Base-by-base conservation (phyloP, 257 asterid genomes). In the Solanum pennellii region DNA sequence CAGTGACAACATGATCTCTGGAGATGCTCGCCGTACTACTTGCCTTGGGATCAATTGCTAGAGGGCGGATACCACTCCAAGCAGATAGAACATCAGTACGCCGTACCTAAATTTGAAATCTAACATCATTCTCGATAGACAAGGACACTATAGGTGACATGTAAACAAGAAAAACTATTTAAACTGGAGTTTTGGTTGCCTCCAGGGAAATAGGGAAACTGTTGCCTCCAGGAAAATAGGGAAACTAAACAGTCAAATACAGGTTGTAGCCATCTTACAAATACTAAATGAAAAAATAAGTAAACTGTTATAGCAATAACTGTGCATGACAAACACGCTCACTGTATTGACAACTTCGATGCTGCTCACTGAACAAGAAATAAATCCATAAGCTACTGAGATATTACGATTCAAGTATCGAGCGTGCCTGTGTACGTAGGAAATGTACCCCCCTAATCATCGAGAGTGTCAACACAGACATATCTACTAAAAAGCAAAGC, bases 21-120 rank as follows among this genome's bases (percentile, higher is more conserved):
- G 99, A 97, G 90, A 97, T 95, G 93, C 94, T 96, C 89, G 93
- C 99, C 5, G 99, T 96, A 90, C 85, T 95, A 90, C 94, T 95
- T 49, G 99, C 99, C 20, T 86, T 93, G 83, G 99, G 99, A 90
- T 97, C 99, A 88, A 90, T 84, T 66, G 99, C 99, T 95, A 97
- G 89, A 82, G 99, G 98, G 68, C 99, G 94, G 85, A 97, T 97
- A 89, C 99, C 99, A 91, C 99, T 96, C 99, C 99, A 97, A 66
- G 99, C 99, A 21, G 99, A 97, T 87, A 96, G 94, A 82, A 97
- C 99, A 88, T 97, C 99, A 31, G 84, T 65, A 39, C 99, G 98
- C 15, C 99, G 93, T 29, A 97, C 99, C 99, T 97, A 91, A 86
- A 85, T 59, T 73, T 88, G 77, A 83, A 60, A 33, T 47, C 49